phyloP scores from a whole-genome alignment of 2,329 filamentous ascomycete species.

The Fusarium paranaense region DNA sequence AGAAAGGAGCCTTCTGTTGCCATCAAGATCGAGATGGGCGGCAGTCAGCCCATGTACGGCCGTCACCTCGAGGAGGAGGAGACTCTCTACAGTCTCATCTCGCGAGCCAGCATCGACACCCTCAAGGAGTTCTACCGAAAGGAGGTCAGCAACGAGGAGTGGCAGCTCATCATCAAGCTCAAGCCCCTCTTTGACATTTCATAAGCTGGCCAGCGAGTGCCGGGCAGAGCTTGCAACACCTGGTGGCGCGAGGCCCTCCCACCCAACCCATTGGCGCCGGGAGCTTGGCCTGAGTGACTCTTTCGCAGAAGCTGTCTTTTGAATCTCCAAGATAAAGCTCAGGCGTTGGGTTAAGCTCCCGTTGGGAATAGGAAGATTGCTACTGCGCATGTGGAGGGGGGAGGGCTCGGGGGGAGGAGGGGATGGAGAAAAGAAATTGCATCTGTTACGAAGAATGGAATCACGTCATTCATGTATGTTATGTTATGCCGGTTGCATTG shows the following conservation, averaged over 20 bases:
- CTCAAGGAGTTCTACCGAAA: conserved; percentile 95
- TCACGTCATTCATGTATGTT: conserved; percentile 6
- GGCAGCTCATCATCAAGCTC: conserved; percentile 93
- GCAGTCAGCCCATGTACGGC: conserved; percentile 93
- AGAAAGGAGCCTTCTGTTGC: conserved; percentile 97
- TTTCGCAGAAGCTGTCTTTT: background rate
- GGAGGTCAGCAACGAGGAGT: conserved; percentile 92
- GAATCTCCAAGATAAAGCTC: background rate
- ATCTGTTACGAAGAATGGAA: background rate
- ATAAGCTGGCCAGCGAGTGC: conserved; percentile 53
- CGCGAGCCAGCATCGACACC: conserved; percentile 88
- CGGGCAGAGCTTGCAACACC: background rate
- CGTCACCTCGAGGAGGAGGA: conserved; percentile 95
- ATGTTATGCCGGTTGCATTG: conserved; percentile 24
- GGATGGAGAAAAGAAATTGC: conserved; percentile 22
- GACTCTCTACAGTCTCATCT: conserved; percentile 87
- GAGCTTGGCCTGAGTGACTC: background rate
- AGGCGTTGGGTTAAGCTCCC: conserved; percentile 7
- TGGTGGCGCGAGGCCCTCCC: background rate
- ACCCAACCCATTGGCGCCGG: conserved; percentile 9
- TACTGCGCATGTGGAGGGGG: background rate
- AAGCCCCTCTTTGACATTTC: conserved; percentile 93
- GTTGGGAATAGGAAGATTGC: background rate
- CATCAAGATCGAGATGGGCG: conserved; percentile 94
- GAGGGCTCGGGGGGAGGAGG: background rate